These are phyloP conservation scores for Parafenestella ontariensis DNA, from an alignment of 2,329 filamentous ascomycete genomes.

Conservation along the genomic window DNA sequence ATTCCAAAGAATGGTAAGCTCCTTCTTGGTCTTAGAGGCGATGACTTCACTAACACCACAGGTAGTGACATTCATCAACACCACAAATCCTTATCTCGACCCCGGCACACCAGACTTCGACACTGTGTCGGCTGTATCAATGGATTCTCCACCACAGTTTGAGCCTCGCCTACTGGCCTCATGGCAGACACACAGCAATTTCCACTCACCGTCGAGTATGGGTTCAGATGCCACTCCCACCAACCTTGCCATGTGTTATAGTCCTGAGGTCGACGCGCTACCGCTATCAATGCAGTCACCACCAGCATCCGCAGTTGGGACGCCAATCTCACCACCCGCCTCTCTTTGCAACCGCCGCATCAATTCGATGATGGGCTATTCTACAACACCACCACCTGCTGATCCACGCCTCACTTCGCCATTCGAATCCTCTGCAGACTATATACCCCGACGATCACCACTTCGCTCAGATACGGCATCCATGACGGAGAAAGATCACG, in stretches of 20 bases:
- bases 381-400: conserved; percentile 43
- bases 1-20: conserved; percentile 64
- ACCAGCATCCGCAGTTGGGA: conserved; percentile 36
- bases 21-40: background rate
- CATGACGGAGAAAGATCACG: conserved; percentile 55
- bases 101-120: conserved; percentile 46
- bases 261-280: conserved; percentile 37
- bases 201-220: conserved; percentile 49
- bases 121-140: conserved; percentile 39
- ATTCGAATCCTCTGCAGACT: conserved; percentile 33
- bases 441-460: conserved; percentile 33
- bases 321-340: conserved; percentile 52
- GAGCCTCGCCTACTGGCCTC: conserved; percentile 33
- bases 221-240: conserved; percentile 63
- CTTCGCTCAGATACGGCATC: conserved; percentile 29
- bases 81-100: conserved; percentile 67
- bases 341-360: conserved; percentile 59
- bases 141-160: conserved; percentile 42
- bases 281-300: conserved; percentile 41
- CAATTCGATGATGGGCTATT: conserved; percentile 59
- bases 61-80: conserved; percentile 67
- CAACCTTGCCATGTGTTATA: conserved; percentile 36
- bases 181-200: conserved; percentile 37
- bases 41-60: conserved; percentile 12
- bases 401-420: conserved; percentile 45